phyloP scores from a whole-genome alignment of 2,329 filamentous ascomycete genomes.

The Sporothrix schenckii region DNA sequence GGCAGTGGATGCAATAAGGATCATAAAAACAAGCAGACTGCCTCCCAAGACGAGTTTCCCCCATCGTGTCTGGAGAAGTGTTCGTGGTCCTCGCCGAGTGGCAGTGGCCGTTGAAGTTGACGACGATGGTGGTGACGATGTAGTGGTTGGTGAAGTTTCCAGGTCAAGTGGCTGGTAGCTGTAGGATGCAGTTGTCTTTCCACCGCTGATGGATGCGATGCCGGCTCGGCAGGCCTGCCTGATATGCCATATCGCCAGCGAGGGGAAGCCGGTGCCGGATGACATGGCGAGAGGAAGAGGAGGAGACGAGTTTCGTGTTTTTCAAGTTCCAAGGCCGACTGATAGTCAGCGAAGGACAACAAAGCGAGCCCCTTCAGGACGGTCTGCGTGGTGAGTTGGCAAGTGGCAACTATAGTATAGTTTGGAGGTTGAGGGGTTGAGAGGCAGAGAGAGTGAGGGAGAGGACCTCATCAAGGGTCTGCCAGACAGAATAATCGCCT shows the following conservation, averaged over 20 bases:
- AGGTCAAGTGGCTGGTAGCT: conserved; percentile 17
- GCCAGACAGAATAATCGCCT: background rate
- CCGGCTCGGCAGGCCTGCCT: conserved; percentile 16
- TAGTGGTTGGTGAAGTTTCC: background rate
- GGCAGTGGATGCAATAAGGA: background rate
- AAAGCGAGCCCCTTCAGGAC: background rate
- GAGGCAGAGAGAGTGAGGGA: background rate
- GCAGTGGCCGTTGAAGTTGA: background rate
- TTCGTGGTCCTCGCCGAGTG: conserved; percentile 5
- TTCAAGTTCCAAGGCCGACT: too few species aligned
- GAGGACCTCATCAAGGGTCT: background rate
- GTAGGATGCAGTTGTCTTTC: background rate
- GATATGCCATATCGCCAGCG: conserved; percentile 1
- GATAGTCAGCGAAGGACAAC: background rate
- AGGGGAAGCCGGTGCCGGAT: background rate
- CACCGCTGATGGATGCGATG: conserved; percentile 22
- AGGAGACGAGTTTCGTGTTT: background rate
- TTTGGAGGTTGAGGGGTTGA: background rate
- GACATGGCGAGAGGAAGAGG: conserved; percentile 2
- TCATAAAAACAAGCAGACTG: conserved; percentile 2
- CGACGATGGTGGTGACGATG: background rate
- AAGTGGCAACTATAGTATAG: background rate
- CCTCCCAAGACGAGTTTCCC: conserved; percentile 19
- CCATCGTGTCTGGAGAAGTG: conserved; percentile 25
- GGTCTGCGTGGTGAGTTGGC: background rate